Percentiles rank a stretch among this genome's conserved stretches.
These are phyloP conservation scores for Linum tenue DNA, from an alignment of 345 rosid species.

Conservation along the genomic window DNA sequence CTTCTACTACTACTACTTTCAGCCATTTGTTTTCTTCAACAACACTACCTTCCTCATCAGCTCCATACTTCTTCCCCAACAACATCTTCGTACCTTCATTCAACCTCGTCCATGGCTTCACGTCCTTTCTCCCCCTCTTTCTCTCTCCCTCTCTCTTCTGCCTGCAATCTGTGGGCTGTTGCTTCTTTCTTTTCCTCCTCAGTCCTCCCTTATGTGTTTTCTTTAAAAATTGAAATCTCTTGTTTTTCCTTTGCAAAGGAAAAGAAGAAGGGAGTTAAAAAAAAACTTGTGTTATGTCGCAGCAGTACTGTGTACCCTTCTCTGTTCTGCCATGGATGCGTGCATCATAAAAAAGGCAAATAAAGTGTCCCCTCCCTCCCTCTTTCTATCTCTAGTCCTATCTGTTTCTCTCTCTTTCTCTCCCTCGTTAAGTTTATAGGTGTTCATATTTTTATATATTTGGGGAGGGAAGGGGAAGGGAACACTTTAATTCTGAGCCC, in stretches of 20 bases:
- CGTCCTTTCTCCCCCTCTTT: not conserved
- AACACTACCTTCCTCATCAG: conserved; percentile 19
- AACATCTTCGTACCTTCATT: not conserved
- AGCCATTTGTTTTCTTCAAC: conserved; percentile 13
- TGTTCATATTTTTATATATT: too few species aligned
- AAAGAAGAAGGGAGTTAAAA: not conserved
- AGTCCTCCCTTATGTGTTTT: not conserved
- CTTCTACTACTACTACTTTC: conserved; percentile 3
- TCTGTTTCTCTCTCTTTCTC: conserved; percentile 5
- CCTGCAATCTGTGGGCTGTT: not conserved
- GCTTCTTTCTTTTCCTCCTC: not conserved
- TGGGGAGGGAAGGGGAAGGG: not conserved
- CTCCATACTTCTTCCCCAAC: conserved; percentile 11
- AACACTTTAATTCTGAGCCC: conserved; percentile 4
- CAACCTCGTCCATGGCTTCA: not conserved
- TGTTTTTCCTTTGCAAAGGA: conserved; percentile 1
- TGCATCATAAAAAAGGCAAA: conserved; percentile 43
- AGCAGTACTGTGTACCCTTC: conserved; percentile 25
- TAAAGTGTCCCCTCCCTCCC: conserved; percentile 22
- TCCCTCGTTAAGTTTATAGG: not conserved
- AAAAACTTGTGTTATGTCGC: conserved; percentile 13
- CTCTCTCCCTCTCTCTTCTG: conserved; percentile 2
- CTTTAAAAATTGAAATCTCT: not conserved
- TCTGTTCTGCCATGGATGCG: conserved; percentile 44
- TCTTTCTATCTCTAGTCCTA: conserved; percentile 14